Percentiles rank a stretch among this genome's conserved stretches.
Evolutionary conservation across 768 basidiomycete genomes (phyloP).

Genomic region (Mycena floridula): DNA sequence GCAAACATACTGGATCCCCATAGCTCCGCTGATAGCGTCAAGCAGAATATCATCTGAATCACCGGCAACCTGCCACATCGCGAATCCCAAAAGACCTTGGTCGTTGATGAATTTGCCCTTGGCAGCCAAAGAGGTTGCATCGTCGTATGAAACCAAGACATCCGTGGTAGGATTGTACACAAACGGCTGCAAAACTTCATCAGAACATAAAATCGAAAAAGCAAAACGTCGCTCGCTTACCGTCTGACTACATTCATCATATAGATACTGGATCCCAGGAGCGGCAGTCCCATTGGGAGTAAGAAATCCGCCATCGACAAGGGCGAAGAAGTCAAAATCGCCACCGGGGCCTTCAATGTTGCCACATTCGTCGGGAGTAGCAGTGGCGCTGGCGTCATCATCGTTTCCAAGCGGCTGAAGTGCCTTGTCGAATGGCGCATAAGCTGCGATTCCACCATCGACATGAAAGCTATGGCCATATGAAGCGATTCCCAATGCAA

Average conservation of each 20-base stretch:
- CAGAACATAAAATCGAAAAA: too few relatives aligned
- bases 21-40: too few relatives aligned
- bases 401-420: slow-evolving; percentile 25
- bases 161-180: slow-evolving; percentile 51
- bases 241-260: slow-evolving; percentile 68
- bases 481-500: slow-evolving; percentile 74
- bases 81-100: slow-evolving; percentile 50
- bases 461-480: slow-evolving; percentile 76
- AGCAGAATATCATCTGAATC: too few relatives aligned
- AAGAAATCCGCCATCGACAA: slow-evolving; percentile 53
- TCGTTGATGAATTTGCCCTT: slow-evolving; percentile 59
- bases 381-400: too few relatives aligned
- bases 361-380: slow-evolving; percentile 1
- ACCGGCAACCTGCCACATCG: slow-evolving; percentile 62
- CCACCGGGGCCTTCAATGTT: slow-evolving; percentile 30
- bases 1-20: too few relatives aligned
- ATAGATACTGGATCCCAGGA: slow-evolving; percentile 46
- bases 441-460: slow-evolving; percentile 29
- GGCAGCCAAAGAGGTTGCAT: slow-evolving; percentile 51
- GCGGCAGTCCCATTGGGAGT: slow-evolving; percentile 37
- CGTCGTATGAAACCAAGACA: slow-evolving; percentile 65
- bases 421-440: slow-evolving; percentile 42
- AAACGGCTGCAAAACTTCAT: too few relatives aligned
- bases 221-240: too few relatives aligned
- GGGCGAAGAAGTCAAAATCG: slow-evolving; percentile 53